Evolutionary conservation across 148 eudicot genomes (phyloP).

Genomic region (Agrostemma githago): DNA sequence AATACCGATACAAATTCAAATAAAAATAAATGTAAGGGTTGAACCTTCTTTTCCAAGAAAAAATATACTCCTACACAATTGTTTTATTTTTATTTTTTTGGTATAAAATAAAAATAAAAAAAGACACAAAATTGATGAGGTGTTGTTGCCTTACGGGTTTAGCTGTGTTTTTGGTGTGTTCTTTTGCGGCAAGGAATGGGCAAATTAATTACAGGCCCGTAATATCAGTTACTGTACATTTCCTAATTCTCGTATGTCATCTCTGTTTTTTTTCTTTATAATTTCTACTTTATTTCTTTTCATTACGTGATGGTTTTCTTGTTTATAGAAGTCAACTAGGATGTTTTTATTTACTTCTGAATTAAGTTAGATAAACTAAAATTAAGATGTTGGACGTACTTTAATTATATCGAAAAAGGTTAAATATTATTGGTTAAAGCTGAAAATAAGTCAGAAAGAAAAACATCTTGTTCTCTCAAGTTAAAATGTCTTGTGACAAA

Average conservation of each 20-base stretch:
- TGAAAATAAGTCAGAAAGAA: no score
- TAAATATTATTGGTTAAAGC: no score
- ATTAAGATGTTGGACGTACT: no score
- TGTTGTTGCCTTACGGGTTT: background rate
- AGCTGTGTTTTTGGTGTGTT: constrained; percentile 4
- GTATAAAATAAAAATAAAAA: background rate
- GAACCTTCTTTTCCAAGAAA: background rate
- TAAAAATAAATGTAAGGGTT: background rate
- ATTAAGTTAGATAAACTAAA: no score
- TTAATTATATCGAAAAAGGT: no score
- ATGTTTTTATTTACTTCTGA: no score
- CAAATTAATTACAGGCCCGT: background rate
- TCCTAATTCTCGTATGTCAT: background rate
- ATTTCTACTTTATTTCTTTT: background rate
- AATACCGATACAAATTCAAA: no score
- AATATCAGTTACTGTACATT: background rate
- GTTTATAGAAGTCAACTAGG: no score
- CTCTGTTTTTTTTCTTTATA: background rate
- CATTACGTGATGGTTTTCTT: background rate
- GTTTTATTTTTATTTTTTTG: no score
- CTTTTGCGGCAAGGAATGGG: constrained; percentile 1
- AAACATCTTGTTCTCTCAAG: no score
- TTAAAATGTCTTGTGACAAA: no score
- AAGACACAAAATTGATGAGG: constrained; percentile 12
- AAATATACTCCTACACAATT: no score